Evolutionary conservation across 2,329 filamentous ascomycete species (phyloP).

Genomic region (Calonectria fujianensis): DNA sequence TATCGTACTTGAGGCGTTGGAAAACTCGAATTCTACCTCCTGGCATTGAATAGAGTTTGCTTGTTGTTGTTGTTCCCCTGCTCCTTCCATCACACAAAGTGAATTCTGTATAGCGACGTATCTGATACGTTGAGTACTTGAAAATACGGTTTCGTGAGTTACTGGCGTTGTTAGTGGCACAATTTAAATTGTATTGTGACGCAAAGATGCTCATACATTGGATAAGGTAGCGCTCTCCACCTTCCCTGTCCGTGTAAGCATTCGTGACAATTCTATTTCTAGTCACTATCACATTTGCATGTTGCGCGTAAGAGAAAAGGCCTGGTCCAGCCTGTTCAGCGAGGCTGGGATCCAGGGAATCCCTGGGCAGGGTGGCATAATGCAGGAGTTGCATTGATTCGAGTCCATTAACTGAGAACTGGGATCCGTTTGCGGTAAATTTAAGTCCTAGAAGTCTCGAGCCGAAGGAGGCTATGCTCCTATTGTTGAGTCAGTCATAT

Average conservation of each 20-base stretch:
- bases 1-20: neutral
- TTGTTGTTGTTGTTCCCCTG: neutral
- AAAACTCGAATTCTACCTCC: slow-evolving; percentile 7
- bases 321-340: too few relatives aligned
- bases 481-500: neutral
- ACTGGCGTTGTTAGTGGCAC: neutral
- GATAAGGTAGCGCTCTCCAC: neutral
- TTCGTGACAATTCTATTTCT: neutral
- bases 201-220: neutral
- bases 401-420: neutral
- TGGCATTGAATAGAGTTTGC: neutral
- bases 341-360: neutral
- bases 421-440: neutral
- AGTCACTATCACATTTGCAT: neutral
- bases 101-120: neutral
- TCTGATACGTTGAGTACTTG: neutral
- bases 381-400: neutral
- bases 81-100: neutral
- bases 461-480: neutral
- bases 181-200: neutral
- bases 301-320: neutral
- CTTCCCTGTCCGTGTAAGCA: neutral
- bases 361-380: neutral
- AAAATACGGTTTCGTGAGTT: neutral
- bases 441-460: neutral